Conservation (phyloP, 202 grass and related monocot genomes). For the Schoenoplectus tabernaemontani region DNA sequence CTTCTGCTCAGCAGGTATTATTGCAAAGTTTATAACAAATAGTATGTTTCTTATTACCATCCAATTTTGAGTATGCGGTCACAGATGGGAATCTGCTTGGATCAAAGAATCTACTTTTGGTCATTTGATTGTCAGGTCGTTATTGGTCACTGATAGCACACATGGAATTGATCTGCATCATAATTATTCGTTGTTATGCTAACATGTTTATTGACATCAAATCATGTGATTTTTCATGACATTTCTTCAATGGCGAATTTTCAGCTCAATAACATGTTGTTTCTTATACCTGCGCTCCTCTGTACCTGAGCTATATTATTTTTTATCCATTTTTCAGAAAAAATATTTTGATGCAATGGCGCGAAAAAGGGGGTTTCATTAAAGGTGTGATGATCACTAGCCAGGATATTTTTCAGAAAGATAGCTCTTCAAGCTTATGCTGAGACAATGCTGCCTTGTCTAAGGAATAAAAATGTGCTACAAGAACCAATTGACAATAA, state of each 20-base stretch:
- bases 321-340: too few relatives aligned
- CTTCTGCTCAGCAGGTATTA: not conserved
- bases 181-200: not conserved
- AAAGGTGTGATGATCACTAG: too few relatives aligned
- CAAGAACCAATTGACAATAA: not conserved
- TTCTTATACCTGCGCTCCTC: too few relatives aligned
- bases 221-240: not conserved
- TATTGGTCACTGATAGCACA: not conserved
- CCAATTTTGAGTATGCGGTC: not conserved
- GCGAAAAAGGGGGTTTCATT: too few relatives aligned
- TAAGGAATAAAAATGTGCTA: not conserved
- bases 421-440: not conserved
- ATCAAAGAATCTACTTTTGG: not conserved
- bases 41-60: not conserved
- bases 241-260: too few relatives aligned
- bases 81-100: not conserved
- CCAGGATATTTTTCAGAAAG: too few relatives aligned
- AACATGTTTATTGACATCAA: not conserved
- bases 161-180: not conserved
- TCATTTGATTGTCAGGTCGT: not conserved
- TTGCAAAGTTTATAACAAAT: not conserved
- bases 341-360: too few relatives aligned
- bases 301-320: too few relatives aligned
- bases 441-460: not conserved
- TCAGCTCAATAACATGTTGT: too few relatives aligned